Percentiles rank a stretch among this genome's conserved stretches.
Conservation (phyloP, 331 rosid species). For the Phaseolus coccineus region DNA sequence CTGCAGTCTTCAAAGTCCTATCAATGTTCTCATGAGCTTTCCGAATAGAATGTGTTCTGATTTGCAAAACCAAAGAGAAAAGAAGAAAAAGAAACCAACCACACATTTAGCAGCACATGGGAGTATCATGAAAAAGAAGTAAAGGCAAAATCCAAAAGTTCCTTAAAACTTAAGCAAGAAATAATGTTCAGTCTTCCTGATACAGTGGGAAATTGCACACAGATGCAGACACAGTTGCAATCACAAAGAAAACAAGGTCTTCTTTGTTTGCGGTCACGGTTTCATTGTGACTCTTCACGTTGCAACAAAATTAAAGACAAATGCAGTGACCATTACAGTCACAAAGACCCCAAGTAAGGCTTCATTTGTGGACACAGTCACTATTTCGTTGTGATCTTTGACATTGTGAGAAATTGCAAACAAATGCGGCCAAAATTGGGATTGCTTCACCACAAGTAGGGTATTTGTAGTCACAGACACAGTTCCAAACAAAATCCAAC, state of each 20-base stretch:
- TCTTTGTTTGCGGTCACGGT: neutral
- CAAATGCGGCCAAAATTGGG: neutral
- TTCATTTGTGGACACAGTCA: too few relatives aligned
- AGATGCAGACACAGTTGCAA: neutral
- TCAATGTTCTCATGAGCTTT: slow-evolving; percentile 98
- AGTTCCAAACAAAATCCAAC: neutral
- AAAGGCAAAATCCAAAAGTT: neutral
- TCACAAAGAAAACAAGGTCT: neutral
- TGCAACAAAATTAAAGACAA: neutral
- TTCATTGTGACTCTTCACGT: neutral
- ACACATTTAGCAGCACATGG: neutral
- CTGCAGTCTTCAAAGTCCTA: slow-evolving; percentile 88
- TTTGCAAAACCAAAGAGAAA: slow-evolving; percentile 52
- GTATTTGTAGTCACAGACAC: neutral
- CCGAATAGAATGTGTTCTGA: slow-evolving; percentile 88
- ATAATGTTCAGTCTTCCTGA: neutral
- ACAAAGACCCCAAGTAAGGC: neutral
- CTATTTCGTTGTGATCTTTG: neutral
- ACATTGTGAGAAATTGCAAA: neutral
- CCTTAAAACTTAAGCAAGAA: slow-evolving; percentile 4
- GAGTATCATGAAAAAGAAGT: neutral
- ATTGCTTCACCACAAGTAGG: too few relatives aligned
- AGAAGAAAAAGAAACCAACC: neutral
- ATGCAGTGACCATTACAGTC: neutral
- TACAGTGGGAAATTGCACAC: neutral